These are phyloP conservation scores for Gracilaria gracilis DNA, from an alignment of 23 red algal species.

Conservation along the genomic window DNA sequence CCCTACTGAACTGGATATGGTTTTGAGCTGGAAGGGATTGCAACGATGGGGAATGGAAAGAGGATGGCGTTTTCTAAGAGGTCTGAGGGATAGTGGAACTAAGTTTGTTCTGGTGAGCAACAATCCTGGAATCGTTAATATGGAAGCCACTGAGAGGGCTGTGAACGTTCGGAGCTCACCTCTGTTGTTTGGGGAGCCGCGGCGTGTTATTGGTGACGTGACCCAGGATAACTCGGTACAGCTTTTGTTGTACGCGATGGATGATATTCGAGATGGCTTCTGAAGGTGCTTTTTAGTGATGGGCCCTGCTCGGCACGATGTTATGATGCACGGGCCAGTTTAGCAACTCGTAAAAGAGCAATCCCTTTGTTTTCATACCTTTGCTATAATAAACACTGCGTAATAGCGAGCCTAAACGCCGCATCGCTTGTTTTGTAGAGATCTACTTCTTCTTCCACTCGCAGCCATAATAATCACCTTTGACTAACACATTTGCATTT, in stretches of 20 bases:
- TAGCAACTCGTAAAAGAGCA: not conserved
- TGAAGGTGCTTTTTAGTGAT: not conserved
- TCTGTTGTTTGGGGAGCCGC: conserved; percentile 69
- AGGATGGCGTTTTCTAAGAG: conserved; percentile 68
- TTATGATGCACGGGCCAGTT: not conserved
- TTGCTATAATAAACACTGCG: not conserved
- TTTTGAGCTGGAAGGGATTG: conserved; percentile 73
- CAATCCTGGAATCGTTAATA: conserved; percentile 47
- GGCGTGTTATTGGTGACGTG: conserved; percentile 47
- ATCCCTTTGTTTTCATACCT: not conserved
- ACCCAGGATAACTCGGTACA: conserved; percentile 36
- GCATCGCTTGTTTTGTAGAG: too few relatives aligned
- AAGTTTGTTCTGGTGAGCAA: conserved; percentile 66
- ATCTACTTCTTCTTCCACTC: too few relatives aligned
- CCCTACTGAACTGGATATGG: conserved; percentile 51
- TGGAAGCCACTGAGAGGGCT: not conserved
- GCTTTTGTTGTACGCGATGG: conserved; percentile 64
- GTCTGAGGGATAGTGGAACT: conserved; percentile 18
- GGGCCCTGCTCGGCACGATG: too few relatives aligned
- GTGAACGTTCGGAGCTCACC: conserved; percentile 76
- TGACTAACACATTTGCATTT: too few relatives aligned
- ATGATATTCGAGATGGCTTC: conserved; percentile 12
- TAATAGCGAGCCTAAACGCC: too few relatives aligned
- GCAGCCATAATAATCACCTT: too few relatives aligned
- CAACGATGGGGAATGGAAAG: conserved; percentile 70